Conservation (phyloP, 768 basidiomycete species). For the Dendrothele bispora region DNA sequence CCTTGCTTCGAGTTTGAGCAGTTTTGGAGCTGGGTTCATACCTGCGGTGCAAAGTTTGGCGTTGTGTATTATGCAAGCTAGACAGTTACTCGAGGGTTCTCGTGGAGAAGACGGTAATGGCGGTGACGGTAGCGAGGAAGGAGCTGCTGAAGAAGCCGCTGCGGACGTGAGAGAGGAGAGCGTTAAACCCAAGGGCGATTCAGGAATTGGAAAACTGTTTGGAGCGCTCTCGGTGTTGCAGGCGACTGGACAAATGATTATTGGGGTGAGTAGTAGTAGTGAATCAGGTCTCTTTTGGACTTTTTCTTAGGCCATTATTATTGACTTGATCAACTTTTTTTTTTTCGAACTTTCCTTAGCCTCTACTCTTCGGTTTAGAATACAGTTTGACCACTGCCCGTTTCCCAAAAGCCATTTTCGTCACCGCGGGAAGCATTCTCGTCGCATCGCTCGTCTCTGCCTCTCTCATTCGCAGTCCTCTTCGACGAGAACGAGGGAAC, state of each 20-base stretch:
- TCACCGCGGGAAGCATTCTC: slow-evolving; percentile 51
- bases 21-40: slow-evolving; percentile 63
- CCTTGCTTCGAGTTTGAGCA: slow-evolving; percentile 54
- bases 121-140: slow-evolving; percentile 12
- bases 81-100: slow-evolving; percentile 31
- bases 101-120: slow-evolving; percentile 13
- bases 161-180: slow-evolving; percentile 13
- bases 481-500: too few species aligned
- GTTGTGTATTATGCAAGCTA: slow-evolving; percentile 55
- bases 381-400: slow-evolving; percentile 69
- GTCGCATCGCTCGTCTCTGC: slow-evolving; percentile 34
- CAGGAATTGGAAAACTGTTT: slow-evolving; percentile 57
- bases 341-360: slow-evolving; percentile 33
- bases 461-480: slow-evolving; percentile 42
- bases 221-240: slow-evolving; percentile 74
- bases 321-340: slow-evolving; percentile 5
- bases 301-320: too few species aligned
- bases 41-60: slow-evolving; percentile 77
- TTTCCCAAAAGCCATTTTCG: slow-evolving; percentile 73
- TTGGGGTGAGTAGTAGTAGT: slow-evolving; percentile 45
- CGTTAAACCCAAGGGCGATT: slow-evolving; percentile 14
- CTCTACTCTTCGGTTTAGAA: slow-evolving; percentile 70
- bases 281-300: too few species aligned
- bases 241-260: slow-evolving; percentile 67
- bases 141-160: slow-evolving; percentile 15